A percentile compares a stretch with the other conserved stretches of the same genome.
phyloP scores from a whole-genome alignment of 345 rosid genomes.

The Gossypium sturtianum region DNA sequence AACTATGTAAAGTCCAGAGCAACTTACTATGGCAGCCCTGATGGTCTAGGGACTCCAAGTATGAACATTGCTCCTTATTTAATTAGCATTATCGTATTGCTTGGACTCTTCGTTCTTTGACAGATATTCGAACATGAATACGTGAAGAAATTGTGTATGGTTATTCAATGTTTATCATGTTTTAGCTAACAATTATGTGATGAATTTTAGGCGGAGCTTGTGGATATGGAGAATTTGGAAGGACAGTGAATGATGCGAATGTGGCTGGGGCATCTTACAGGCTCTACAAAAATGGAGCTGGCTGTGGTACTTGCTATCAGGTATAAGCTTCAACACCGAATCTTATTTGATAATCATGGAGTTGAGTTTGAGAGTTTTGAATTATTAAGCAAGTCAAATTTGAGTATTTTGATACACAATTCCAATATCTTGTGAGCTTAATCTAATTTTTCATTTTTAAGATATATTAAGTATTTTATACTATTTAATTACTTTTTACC shows the following conservation, averaged over 20 bases:
- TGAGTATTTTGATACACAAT: too few relatives aligned
- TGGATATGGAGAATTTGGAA: slow-evolving; percentile 77
- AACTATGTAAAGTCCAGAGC: slow-evolving; percentile 49
- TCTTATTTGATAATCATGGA: too few relatives aligned
- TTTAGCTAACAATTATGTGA: not conserved
- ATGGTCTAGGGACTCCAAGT: slow-evolving; percentile 76
- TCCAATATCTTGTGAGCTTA: too few relatives aligned
- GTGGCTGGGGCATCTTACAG: slow-evolving; percentile 66
- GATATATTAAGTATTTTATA: too few relatives aligned
- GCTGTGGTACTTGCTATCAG: slow-evolving; percentile 96
- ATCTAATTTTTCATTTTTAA: too few relatives aligned
- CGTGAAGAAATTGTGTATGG: too few relatives aligned
- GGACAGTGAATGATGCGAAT: slow-evolving; percentile 61
- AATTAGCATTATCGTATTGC: not conserved
- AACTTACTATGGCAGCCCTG: slow-evolving; percentile 83
- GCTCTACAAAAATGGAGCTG: slow-evolving; percentile 67
- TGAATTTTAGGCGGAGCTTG: slow-evolving; percentile 64
- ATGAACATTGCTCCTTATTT: slow-evolving; percentile 14
- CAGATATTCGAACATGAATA: not conserved
- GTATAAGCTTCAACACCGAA: slow-evolving; percentile 19
- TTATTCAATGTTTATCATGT: not conserved
- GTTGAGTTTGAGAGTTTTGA: too few relatives aligned
- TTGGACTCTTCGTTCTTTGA: not conserved
- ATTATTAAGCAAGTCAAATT: too few relatives aligned
- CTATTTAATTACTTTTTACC: too few relatives aligned